Percentiles rank a stretch among this genome's conserved stretches.
Evolutionary conservation across 148 eudicot genomes (phyloP).

Genomic region (Chenopodium formosanum): DNA sequence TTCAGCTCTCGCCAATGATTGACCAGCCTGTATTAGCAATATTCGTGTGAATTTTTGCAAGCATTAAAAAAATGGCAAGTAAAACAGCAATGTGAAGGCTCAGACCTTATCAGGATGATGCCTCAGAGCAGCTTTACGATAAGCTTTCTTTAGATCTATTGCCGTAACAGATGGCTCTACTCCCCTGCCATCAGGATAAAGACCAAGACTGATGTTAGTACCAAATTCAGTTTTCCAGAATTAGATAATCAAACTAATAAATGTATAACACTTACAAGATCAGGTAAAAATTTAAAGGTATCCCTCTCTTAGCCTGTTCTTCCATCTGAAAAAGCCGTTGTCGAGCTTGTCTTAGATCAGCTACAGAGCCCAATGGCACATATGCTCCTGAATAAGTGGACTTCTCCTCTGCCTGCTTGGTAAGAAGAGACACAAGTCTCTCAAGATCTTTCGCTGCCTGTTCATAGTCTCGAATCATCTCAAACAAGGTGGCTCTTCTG

Average conservation of each 20-base stretch:
- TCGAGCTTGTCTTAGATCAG: constrained; percentile 72
- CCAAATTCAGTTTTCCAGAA: neutral
- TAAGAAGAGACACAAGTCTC: constrained; percentile 54
- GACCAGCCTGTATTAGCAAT: constrained; percentile 61
- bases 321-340: constrained; percentile 58
- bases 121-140: constrained; percentile 89
- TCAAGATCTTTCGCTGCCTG: constrained; percentile 78
- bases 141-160: constrained; percentile 81
- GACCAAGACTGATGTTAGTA: constrained; percentile 7
- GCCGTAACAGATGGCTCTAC: constrained; percentile 73
- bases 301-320: constrained; percentile 61
- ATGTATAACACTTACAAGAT: constrained; percentile 62
- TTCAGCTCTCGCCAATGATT: constrained; percentile 72
- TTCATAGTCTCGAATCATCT: constrained; percentile 91
- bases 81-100: constrained; percentile 5
- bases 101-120: constrained; percentile 98
- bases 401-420: constrained; percentile 59
- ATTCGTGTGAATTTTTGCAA: constrained; percentile 8
- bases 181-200: constrained; percentile 53
- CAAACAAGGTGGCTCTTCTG: constrained; percentile 80
- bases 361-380: constrained; percentile 28
- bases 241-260: neutral
- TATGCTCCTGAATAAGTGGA: constrained; percentile 39
- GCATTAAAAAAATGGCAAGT: neutral
- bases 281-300: constrained; percentile 73